These are phyloP conservation scores for Psophocarpus tetragonolobus DNA, from an alignment of 306 rosid genomes.

Conservation along the genomic window DNA sequence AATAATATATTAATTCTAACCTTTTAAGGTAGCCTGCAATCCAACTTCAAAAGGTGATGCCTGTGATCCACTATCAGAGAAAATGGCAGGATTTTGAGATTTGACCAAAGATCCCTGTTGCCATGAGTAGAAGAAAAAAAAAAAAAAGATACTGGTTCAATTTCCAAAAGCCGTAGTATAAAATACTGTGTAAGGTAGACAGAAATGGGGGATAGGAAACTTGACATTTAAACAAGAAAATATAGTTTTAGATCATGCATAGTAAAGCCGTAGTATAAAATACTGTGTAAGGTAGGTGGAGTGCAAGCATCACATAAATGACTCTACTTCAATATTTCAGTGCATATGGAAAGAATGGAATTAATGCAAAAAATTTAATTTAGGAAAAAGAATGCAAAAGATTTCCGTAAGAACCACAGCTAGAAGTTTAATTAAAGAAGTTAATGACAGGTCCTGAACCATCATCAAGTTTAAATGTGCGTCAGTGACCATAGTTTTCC, in stretches of 20 bases:
- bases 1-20: constrained; percentile 44
- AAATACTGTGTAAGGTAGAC: not conserved
- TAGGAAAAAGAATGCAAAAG: not conserved
- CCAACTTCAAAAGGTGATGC: constrained; percentile 54
- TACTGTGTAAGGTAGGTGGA: not conserved
- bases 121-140: constrained; percentile 31
- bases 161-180: not conserved
- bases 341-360: not conserved
- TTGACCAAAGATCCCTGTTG: constrained; percentile 60
- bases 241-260: constrained; percentile 2
- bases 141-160: constrained; percentile 24
- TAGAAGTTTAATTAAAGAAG: not conserved
- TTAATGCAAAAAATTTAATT: not conserved
- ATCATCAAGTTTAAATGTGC: not conserved
- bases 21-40: constrained; percentile 57
- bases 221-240: not conserved
- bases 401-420: not conserved
- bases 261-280: not conserved
- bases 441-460: not conserved
- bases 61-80: constrained; percentile 52
- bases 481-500: too few species aligned
- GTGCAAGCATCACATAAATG: not conserved
- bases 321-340: not conserved
- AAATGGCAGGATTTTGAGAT: constrained; percentile 48
- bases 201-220: not conserved